A percentile compares a stretch with the other conserved stretches of the same genome.
These are phyloP conservation scores for Candida cerambycidarum DNA, from an alignment of 805 yeast genomes.

Conservation along the genomic window DNA sequence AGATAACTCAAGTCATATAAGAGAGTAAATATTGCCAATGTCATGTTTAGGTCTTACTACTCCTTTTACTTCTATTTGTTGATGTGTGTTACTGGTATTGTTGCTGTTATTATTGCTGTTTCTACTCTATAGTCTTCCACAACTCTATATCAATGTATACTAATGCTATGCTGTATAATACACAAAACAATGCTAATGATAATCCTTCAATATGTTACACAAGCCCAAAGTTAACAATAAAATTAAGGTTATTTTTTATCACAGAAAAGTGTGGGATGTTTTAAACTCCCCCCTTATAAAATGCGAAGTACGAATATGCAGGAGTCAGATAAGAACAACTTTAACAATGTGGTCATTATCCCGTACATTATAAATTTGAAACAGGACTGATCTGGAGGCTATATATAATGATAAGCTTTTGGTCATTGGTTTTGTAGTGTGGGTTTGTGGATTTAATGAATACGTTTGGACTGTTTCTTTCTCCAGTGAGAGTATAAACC, in stretches of 20 bases:
- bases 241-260: neutral
- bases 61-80: neutral
- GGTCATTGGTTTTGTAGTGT: too few relatives aligned
- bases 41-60: constrained; percentile 17
- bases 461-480: too few relatives aligned
- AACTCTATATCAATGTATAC: too few relatives aligned
- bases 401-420: too few relatives aligned
- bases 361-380: too few relatives aligned
- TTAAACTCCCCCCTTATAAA: neutral
- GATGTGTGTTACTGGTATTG: neutral
- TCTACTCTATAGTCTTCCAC: too few relatives aligned
- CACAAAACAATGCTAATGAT: neutral
- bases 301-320: neutral
- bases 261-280: neutral
- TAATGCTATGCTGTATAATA: neutral
- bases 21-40: constrained; percentile 46
- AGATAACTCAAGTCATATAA: constrained; percentile 52
- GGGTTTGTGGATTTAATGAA: too few relatives aligned
- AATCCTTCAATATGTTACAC: neutral
- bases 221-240: neutral
- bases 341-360: neutral
- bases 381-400: too few relatives aligned
- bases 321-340: neutral
- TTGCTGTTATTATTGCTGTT: too few relatives aligned
- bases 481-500: too few relatives aligned